Conservation (phyloP, 305 asterid species). For the Euphrasia arctica region DNA sequence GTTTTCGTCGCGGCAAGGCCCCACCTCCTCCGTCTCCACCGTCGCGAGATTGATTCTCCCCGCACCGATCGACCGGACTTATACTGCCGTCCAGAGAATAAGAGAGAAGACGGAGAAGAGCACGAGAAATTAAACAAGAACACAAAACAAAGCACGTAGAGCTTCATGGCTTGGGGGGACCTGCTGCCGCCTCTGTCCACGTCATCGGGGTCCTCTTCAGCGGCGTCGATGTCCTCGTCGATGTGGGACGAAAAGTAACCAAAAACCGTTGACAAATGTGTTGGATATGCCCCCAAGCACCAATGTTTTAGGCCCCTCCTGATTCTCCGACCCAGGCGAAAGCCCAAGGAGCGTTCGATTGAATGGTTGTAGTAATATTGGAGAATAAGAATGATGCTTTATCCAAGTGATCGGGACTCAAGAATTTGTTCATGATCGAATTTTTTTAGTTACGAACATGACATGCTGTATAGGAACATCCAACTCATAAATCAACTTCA, state of each 20-base stretch:
- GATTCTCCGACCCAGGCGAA: slow-evolving; percentile 89
- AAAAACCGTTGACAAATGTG: slow-evolving; percentile 71
- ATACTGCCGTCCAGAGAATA: slow-evolving; percentile 70
- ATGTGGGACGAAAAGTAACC: slow-evolving; percentile 34
- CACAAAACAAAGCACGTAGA: slow-evolving; percentile 57
- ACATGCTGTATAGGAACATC: too few relatives aligned
- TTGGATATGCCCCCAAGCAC: slow-evolving; percentile 67
- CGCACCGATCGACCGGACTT: too few relatives aligned
- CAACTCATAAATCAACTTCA: too few relatives aligned
- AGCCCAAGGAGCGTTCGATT: slow-evolving; percentile 34
- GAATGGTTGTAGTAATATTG: slow-evolving; percentile 34
- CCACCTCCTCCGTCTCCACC: too few relatives aligned
- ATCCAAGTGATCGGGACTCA: slow-evolving; percentile 46
- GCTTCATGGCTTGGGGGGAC: slow-evolving; percentile 33
- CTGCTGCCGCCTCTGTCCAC: slow-evolving; percentile 18
- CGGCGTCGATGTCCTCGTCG: slow-evolving; percentile 11
- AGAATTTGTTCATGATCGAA: too few relatives aligned
- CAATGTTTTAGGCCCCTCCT: slow-evolving; percentile 87
- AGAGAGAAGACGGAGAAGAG: slow-evolving; percentile 55
- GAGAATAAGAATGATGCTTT: slow-evolving; percentile 41
- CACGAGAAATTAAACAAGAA: slow-evolving; percentile 42
- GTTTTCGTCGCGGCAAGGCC: too few relatives aligned
- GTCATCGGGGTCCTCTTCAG: slow-evolving; percentile 37
- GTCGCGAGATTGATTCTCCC: too few relatives aligned
- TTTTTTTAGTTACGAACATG: too few relatives aligned